Conservation (phyloP, 331 rosid species). For the Stylosanthes scabra region DNA sequence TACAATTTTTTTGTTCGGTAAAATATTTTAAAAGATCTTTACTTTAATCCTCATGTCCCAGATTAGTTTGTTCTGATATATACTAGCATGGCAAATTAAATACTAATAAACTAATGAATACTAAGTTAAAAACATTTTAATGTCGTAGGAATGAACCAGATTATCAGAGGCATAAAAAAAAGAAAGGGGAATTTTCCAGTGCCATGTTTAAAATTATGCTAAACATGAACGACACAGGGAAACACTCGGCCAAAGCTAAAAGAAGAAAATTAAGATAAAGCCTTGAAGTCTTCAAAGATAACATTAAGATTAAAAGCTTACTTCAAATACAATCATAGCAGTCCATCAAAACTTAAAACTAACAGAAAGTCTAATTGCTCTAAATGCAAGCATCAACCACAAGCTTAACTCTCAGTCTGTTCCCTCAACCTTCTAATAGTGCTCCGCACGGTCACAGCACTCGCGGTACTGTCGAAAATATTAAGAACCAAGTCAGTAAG, state of each 20-base stretch:
- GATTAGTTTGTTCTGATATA: no score
- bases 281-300: neutral
- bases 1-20: no score
- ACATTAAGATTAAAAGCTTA: conserved; percentile 11
- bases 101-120: no score
- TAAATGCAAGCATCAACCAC: conserved; percentile 14
- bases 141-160: no score
- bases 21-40: no score
- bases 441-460: conserved; percentile 92
- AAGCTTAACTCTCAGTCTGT: conserved; percentile 79
- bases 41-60: no score
- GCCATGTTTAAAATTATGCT: neutral
- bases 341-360: conserved; percentile 30
- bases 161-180: neutral
- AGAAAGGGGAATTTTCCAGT: neutral
- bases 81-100: no score
- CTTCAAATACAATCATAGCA: conserved; percentile 7
- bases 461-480: conserved; percentile 64
- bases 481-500: conserved; percentile 3
- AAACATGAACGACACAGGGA: neutral
- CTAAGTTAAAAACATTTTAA: no score
- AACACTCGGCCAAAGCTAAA: neutral
- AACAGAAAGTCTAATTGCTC: neutral
- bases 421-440: conserved; percentile 94
- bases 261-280: neutral